phyloP scores from a whole-genome alignment of 495 filamentous ascomycete genomes.

The Penicillium canariense region DNA sequence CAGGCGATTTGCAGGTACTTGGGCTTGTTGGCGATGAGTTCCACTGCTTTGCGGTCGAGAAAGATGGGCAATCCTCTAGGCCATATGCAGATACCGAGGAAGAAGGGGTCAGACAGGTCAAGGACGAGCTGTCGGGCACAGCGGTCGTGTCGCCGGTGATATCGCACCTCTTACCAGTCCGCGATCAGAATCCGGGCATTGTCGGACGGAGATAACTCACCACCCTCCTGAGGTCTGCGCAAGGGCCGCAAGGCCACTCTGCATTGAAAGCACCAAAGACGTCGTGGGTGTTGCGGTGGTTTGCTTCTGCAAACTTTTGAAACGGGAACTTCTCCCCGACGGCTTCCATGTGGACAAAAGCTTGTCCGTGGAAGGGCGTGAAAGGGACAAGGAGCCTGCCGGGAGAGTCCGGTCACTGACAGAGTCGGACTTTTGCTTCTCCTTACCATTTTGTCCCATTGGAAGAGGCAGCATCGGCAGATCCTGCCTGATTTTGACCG shows the following conservation, averaged over 20 bases:
- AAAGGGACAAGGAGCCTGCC: neutral
- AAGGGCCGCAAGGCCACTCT: conserved; percentile 21
- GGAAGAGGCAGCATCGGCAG: neutral
- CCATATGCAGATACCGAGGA: too few relatives aligned
- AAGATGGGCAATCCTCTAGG: too few relatives aligned
- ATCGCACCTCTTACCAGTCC: conserved; percentile 7
- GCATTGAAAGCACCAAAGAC: conserved; percentile 18
- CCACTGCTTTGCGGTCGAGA: too few relatives aligned
- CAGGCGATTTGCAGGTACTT: neutral
- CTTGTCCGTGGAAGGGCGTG: conserved; percentile 9
- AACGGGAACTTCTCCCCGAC: conserved; percentile 18
- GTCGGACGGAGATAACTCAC: conserved; percentile 9
- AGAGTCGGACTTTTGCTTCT: neutral
- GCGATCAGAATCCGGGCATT: conserved; percentile 15
- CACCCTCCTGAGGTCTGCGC: neutral
- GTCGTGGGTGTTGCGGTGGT: conserved; percentile 13
- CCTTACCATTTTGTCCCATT: neutral
- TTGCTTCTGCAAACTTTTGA: conserved; percentile 14
- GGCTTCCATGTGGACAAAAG: conserved; percentile 23
- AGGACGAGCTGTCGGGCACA: neutral
- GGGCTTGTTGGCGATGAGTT: neutral
- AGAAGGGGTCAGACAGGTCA: too few relatives aligned
- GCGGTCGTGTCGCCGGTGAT: neutral
- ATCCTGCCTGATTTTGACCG: neutral
- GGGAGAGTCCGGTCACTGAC: neutral